Evolutionary conservation across 1,139 yeast species (phyloP), one percentile per base, ranked within the genome.

Genomic region (Saccharomyces hybrid): DNA sequence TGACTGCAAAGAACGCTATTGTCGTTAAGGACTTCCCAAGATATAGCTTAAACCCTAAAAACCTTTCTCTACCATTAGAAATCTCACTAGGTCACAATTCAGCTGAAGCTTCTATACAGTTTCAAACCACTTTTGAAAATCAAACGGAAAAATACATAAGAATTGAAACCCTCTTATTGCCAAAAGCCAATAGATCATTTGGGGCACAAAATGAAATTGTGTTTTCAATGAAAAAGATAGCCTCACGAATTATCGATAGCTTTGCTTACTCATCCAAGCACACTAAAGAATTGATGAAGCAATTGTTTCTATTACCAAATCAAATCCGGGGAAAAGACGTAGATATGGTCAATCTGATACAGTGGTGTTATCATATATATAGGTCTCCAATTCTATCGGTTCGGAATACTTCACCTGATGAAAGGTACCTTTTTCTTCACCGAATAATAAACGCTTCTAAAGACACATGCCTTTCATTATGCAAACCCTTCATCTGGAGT

Each of bases 371-470:
- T 51, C 52, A 46, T 25, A 41, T 59, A 46, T 53, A 54, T 42
- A 53, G 56, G 48, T 56, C 61, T 2, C 48, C 58, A 8, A 51
- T 59, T 6, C 49, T 59, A 14, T 53, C 51, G 26, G 53, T 51
- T 14, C 46, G 58, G 6, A 60, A 59, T 48, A 51, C 55, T 26
- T 60, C 64, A 1, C 62, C 62, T 3, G 64, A 61, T 50, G 58
- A 61, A 50, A 50, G 61, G 32, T 50, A 53, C 5, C 28, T 58
- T 7, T 56, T 53, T 31, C 56, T 57, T 16, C 54, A 55, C 29
- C 51, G 34, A 14, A 50, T 61, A 16, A 44, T 57, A 28, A 52
- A 51, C 20, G 51, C 54, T 28, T 31, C 42, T 25, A 20, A 20
- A 28, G 48, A 47, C 25, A 41, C 28, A 11, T 25, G 50, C 13